Evolutionary conservation across 192 early-diverging fungal genomes (phyloP).

Genomic region (Coemansia aciculifera): DNA sequence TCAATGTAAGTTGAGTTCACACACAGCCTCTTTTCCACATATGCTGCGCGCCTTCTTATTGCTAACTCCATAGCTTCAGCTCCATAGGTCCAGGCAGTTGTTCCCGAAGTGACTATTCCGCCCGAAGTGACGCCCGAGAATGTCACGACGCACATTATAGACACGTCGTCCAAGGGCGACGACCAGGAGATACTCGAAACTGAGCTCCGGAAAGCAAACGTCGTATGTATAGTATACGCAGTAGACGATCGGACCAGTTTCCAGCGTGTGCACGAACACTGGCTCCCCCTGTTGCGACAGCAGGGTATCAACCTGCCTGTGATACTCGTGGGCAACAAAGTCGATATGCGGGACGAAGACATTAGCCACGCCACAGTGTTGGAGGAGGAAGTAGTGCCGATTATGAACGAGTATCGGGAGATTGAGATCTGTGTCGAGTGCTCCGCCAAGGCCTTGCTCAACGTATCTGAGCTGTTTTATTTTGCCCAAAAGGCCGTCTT

Average conservation of each 20-base stretch:
- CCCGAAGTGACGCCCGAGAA: constrained; percentile 96
- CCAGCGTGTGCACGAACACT: constrained; percentile 79
- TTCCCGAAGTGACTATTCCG: constrained; percentile 99
- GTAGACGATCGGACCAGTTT: constrained; percentile 85
- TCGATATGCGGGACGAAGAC: constrained; percentile 62
- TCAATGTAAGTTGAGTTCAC: constrained; percentile 66
- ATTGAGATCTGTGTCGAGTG: constrained; percentile 99
- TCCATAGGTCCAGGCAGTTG: constrained; percentile 77
- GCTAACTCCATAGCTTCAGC: background rate
- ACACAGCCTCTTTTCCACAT: constrained; percentile 11
- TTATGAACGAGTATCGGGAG: constrained; percentile 99
- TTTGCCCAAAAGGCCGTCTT: constrained; percentile 99
- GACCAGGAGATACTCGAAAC: constrained; percentile 85
- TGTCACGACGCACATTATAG: constrained; percentile 96
- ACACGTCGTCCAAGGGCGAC: constrained; percentile 86
- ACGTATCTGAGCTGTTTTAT: constrained; percentile 99
- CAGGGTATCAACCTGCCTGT: constrained; percentile 95
- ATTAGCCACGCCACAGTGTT: constrained; percentile 79
- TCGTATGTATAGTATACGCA: constrained; percentile 97
- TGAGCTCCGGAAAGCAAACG: constrained; percentile 96
- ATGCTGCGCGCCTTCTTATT: background rate
- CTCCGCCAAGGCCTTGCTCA: constrained; percentile 91
- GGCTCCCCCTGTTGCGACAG: constrained; percentile 91
- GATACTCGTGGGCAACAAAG: constrained; percentile 66
- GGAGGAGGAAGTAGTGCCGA: constrained; percentile 93